Percentiles rank a stretch among this genome's conserved stretches.
phyloP scores from a whole-genome alignment of 257 asterid species.

The Solanum pennellii region DNA sequence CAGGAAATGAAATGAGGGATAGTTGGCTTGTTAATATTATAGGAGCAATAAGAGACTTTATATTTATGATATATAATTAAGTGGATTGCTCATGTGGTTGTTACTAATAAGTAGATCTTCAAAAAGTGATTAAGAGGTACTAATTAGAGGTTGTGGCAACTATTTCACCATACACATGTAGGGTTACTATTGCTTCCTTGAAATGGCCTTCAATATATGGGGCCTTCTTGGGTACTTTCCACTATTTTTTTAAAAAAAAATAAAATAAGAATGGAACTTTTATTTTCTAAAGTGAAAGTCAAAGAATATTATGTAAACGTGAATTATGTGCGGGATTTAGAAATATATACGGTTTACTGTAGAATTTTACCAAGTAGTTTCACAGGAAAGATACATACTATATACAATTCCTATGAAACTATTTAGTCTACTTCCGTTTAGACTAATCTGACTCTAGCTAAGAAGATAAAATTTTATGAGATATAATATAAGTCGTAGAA shows the following conservation, averaged over 20 bases:
- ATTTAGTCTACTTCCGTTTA: neutral
- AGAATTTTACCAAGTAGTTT: too few relatives aligned
- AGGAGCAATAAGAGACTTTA: neutral
- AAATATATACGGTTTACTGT: too few relatives aligned
- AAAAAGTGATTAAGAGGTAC: neutral
- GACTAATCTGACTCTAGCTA: neutral
- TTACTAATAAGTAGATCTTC: neutral
- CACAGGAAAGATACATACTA: neutral
- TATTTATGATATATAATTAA: neutral
- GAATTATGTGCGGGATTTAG: neutral
- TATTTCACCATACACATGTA: conserved; percentile 13
- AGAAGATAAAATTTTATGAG: neutral
- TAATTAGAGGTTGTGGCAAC: conserved; percentile 13
- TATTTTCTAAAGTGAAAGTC: neutral
- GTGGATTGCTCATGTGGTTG: conserved; percentile 24
- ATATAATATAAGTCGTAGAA: neutral
- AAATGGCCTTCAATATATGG: neutral
- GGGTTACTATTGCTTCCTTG: neutral
- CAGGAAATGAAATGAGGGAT: conserved; percentile 10
- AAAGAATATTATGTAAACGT: neutral
- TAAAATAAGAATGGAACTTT: neutral
- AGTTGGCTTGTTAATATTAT: neutral
- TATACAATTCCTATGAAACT: neutral
- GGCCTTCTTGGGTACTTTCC: too few relatives aligned
- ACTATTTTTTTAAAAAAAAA: neutral